These are phyloP conservation scores for Euryodendron excelsum DNA, from an alignment of 148 eudicot genomes.

Conservation along the genomic window DNA sequence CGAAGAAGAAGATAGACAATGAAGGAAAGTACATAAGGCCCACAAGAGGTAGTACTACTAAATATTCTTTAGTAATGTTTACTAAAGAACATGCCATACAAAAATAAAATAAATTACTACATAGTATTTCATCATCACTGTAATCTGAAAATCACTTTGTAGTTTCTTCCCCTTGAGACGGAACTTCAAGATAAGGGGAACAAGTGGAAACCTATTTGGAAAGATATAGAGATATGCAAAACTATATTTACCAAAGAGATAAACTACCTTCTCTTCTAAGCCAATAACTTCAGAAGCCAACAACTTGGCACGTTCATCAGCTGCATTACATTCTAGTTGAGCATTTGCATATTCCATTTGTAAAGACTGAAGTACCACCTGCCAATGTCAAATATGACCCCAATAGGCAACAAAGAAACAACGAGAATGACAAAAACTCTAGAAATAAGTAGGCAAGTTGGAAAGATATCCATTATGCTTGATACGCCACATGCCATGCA, in stretches of 20 bases:
- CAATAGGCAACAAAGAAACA: not conserved
- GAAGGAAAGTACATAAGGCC: too few relatives aligned
- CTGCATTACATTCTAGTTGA: constrained; percentile 90
- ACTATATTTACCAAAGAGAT: not conserved
- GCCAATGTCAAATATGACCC: constrained; percentile 34
- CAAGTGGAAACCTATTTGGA: not conserved
- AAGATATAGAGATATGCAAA: not conserved
- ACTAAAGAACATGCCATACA: not conserved
- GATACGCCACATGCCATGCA: not conserved
- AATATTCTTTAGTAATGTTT: not conserved
- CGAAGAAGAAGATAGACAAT: too few relatives aligned
- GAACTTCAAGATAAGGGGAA: not conserved
- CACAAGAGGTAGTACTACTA: too few relatives aligned
- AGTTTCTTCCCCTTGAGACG: not conserved
- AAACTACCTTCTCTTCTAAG: constrained; percentile 91
- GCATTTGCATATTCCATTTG: constrained; percentile 77
- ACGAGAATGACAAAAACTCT: not conserved
- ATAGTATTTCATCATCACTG: not conserved
- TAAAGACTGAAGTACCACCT: constrained; percentile 86
- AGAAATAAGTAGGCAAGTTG: not conserved
- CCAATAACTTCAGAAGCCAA: constrained; percentile 97
- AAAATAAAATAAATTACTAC: not conserved
- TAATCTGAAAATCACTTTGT: not conserved
- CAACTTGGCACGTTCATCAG: constrained; percentile 95
- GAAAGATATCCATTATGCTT: not conserved